Percentiles rank a stretch among this genome's conserved stretches.
These are phyloP conservation scores for Apophysomyces sp. DNA, from an alignment of 371 early-diverging fungal species.

Conservation along the genomic window DNA sequence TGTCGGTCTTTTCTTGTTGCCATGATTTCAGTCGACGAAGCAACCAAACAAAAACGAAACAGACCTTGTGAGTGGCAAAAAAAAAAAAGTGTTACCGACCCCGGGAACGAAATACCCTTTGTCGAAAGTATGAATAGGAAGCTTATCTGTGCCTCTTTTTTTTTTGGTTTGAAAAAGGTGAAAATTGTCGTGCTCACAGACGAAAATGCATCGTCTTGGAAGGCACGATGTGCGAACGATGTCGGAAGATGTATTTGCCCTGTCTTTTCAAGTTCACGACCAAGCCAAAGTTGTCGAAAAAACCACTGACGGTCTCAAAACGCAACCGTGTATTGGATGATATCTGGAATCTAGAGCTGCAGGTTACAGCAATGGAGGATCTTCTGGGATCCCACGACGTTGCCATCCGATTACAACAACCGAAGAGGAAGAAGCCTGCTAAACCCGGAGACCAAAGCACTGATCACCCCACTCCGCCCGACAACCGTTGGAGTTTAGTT, in stretches of 20 bases:
- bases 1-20: background rate
- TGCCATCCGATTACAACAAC: background rate
- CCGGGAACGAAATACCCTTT: background rate
- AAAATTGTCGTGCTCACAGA: slow-evolving; percentile 49
- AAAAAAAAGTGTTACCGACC: background rate
- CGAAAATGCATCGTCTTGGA: slow-evolving; percentile 38
- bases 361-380: slow-evolving; percentile 27
- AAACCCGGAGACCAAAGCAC: background rate
- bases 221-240: slow-evolving; percentile 38
- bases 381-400: slow-evolving; percentile 21
- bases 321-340: slow-evolving; percentile 33
- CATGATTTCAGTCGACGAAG: slow-evolving; percentile 8
- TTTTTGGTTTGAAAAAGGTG: slow-evolving; percentile 27
- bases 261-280: slow-evolving; percentile 41
- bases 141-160: background rate
- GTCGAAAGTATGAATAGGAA: no score
- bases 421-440: background rate
- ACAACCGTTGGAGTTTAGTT: background rate
- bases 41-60: slow-evolving; percentile 36
- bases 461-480: background rate
- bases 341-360: slow-evolving; percentile 31
- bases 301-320: slow-evolving; percentile 29
- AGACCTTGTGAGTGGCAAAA: slow-evolving; percentile 32
- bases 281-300: slow-evolving; percentile 35
- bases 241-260: slow-evolving; percentile 31